Evolutionary conservation across 345 rosid species (phyloP).

Genomic region (Eucalyptus regnans): DNA sequence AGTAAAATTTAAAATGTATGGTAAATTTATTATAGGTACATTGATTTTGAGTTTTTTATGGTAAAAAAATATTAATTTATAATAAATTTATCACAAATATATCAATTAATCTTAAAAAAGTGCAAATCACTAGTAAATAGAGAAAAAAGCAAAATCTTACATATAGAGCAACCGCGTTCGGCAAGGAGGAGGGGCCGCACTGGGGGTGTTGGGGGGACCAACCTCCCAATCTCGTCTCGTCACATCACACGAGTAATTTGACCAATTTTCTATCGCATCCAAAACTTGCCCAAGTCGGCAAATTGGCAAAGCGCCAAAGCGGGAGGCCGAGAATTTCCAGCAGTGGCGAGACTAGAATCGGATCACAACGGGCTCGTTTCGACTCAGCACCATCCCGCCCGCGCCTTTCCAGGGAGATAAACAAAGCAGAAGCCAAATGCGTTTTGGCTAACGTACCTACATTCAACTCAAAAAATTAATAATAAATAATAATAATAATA

Average conservation of each 20-base stretch:
- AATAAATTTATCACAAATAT: accelerated
- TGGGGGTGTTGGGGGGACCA: too few relatives aligned
- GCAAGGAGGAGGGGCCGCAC: too few relatives aligned
- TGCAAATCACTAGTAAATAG: background rate
- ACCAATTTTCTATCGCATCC: background rate
- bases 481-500: too few relatives aligned
- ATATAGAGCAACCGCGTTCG: accelerated
- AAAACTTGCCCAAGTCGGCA: background rate
- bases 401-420: background rate
- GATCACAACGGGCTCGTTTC: background rate
- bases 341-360: background rate
- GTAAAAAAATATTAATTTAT: accelerated
- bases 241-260: background rate
- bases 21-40: accelerated
- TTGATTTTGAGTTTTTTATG: too few relatives aligned
- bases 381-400: accelerated
- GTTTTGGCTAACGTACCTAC: background rate
- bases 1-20: too few relatives aligned
- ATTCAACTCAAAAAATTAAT: background rate
- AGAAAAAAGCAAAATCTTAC: background rate
- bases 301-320: background rate
- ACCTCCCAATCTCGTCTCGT: background rate
- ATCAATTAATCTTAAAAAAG: accelerated
- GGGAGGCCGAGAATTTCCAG: background rate
- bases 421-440: background rate